These are phyloP conservation scores for Castanea mollissima DNA, from an alignment of 306 rosid species.

Conservation along the genomic window DNA sequence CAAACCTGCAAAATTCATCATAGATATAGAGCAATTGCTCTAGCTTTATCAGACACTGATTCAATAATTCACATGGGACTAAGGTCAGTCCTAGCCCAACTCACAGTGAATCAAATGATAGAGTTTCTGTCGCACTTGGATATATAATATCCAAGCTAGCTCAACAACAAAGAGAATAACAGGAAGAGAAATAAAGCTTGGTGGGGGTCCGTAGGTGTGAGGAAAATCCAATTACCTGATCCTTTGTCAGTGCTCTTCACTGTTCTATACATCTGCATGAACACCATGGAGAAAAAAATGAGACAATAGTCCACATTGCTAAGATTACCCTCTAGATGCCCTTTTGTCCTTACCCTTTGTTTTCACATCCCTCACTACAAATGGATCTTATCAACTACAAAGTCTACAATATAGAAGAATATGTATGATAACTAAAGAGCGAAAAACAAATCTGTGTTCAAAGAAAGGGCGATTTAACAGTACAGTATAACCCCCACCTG, in stretches of 20 bases:
- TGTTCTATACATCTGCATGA: slow-evolving; percentile 99
- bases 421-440: neutral
- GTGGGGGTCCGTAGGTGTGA: slow-evolving; percentile 28
- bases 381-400: slow-evolving; percentile 14
- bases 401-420: slow-evolving; percentile 20
- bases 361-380: slow-evolving; percentile 40
- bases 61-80: slow-evolving; percentile 50
- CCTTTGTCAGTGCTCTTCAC: slow-evolving; percentile 89
- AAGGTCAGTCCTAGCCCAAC: slow-evolving; percentile 12
- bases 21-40: slow-evolving; percentile 31
- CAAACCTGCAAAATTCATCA: slow-evolving; percentile 48
- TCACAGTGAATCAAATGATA: slow-evolving; percentile 33
- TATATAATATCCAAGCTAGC: slow-evolving; percentile 19
- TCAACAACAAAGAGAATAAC: slow-evolving; percentile 53
- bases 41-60: slow-evolving; percentile 48
- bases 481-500: slow-evolving; percentile 64
- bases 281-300: slow-evolving; percentile 24
- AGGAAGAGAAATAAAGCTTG: slow-evolving; percentile 28
- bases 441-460: slow-evolving; percentile 21
- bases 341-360: slow-evolving; percentile 57
- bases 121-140: slow-evolving; percentile 37
- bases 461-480: slow-evolving; percentile 30
- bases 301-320: slow-evolving; percentile 36
- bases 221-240: slow-evolving; percentile 58
- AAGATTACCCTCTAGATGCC: slow-evolving; percentile 48